Percentiles rank a stretch among this genome's conserved stretches.
phyloP scores from a whole-genome alignment of 306 rosid species.

The Fragaria nilgerrensis region DNA sequence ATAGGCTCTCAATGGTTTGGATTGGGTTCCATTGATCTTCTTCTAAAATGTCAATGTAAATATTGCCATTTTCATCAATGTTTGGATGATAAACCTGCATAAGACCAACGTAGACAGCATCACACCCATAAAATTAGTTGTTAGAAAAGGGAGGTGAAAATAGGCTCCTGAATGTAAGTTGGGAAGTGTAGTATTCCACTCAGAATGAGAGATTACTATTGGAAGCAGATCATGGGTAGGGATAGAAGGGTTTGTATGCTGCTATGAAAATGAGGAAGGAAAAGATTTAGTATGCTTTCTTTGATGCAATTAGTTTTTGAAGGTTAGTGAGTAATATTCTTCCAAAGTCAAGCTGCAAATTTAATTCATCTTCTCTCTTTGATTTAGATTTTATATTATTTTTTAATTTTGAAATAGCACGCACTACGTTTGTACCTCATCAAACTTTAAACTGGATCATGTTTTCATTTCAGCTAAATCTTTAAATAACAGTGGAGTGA shows the following conservation, averaged over 20 bases:
- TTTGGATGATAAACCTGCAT: slow-evolving; percentile 45
- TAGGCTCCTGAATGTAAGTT: neutral
- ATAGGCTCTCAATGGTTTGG: slow-evolving; percentile 32
- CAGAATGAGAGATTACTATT: neutral
- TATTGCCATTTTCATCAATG: slow-evolving; percentile 33
- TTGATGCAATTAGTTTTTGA: neutral
- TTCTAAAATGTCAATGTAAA: slow-evolving; percentile 30
- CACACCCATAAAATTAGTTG: neutral
- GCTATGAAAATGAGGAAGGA: neutral
- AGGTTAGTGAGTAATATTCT: neutral
- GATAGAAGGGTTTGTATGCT: neutral
- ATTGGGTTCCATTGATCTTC: slow-evolving; percentile 39
- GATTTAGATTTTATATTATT: neutral
- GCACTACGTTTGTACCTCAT: neutral
- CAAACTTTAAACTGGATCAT: neutral
- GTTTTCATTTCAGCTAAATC: neutral
- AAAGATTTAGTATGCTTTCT: neutral
- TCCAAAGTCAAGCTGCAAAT: neutral
- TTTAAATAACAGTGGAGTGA: neutral
- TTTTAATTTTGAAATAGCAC: neutral
- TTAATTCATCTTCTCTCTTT: neutral
- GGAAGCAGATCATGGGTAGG: neutral
- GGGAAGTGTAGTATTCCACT: neutral
- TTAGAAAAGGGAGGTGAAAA: neutral
- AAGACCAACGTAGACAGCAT: neutral